phyloP scores from a whole-genome alignment of 129 eudicot genomes.

The Escallonia rubra region DNA sequence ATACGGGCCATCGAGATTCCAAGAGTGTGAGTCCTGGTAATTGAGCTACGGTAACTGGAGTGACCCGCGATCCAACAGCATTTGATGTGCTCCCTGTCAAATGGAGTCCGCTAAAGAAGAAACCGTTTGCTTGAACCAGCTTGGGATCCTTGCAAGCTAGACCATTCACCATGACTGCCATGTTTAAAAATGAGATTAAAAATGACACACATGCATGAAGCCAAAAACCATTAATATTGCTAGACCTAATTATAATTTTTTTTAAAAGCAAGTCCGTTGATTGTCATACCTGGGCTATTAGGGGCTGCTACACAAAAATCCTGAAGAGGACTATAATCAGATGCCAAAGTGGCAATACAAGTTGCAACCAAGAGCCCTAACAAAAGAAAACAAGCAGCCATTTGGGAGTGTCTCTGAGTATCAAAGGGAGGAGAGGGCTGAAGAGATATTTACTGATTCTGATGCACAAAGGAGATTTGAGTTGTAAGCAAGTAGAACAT shows the following conservation, averaged over 20 bases:
- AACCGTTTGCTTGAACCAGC: neutral
- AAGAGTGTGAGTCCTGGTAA: neutral
- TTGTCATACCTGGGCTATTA: neutral
- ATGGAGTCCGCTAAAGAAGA: neutral
- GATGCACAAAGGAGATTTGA: neutral
- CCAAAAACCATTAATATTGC: too few relatives aligned
- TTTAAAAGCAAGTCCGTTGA: too few relatives aligned
- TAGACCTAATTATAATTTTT: too few relatives aligned
- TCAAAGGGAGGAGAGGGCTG: neutral
- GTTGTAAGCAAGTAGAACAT: neutral
- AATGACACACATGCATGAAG: neutral
- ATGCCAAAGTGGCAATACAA: neutral
- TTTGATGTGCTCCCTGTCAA: neutral
- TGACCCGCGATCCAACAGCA: neutral
- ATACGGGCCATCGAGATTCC: neutral
- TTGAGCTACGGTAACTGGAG: neutral
- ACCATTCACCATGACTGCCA: neutral
- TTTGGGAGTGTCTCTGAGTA: too few relatives aligned
- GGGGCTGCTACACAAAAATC: neutral
- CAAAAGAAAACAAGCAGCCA: neutral
- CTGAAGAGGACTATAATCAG: neutral
- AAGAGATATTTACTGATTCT: too few relatives aligned
- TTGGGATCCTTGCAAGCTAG: neutral
- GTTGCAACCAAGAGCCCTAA: neutral
- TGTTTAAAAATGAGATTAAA: too few relatives aligned